Percentiles rank a stretch among this genome's conserved stretches.
Evolutionary conservation across 495 filamentous ascomycete genomes (phyloP).

Genomic region (Penicillium nucicola): DNA sequence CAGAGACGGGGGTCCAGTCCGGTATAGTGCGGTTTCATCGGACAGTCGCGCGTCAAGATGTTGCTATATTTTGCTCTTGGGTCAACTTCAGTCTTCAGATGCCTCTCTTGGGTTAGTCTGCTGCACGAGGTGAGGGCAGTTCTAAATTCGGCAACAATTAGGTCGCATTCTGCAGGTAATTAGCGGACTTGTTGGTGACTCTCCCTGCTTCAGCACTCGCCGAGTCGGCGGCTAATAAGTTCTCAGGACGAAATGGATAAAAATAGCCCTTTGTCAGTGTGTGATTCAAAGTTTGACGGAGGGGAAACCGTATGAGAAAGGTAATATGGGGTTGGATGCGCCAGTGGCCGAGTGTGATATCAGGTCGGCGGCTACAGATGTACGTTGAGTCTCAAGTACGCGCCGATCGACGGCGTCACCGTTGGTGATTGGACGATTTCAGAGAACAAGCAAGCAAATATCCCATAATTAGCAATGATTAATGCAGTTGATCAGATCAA

Average conservation of each 20-base stretch:
- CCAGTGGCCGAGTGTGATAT: slow-evolving; percentile 18
- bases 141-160: slow-evolving; percentile 43
- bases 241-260: slow-evolving; percentile 9
- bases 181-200: slow-evolving; percentile 16
- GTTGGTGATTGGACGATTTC: not conserved
- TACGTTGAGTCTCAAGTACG: slow-evolving; percentile 23
- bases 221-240: slow-evolving; percentile 19
- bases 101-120: slow-evolving; percentile 22
- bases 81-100: slow-evolving; percentile 30
- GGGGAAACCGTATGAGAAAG: not conserved
- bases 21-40: slow-evolving; percentile 38
- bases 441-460: slow-evolving; percentile 2
- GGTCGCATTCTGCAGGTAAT: slow-evolving; percentile 25
- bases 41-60: slow-evolving; percentile 44
- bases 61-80: slow-evolving; percentile 45
- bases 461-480: slow-evolving; percentile 26
- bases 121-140: slow-evolving; percentile 21
- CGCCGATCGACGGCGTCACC: slow-evolving; percentile 22
- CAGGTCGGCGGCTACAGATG: slow-evolving; percentile 25
- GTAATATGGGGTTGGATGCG: slow-evolving; percentile 1
- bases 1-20: slow-evolving; percentile 5
- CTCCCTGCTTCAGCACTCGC: slow-evolving; percentile 17
- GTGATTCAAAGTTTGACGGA: slow-evolving; percentile 13
- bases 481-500: slow-evolving; percentile 3
- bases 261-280: slow-evolving; percentile 19